Base-by-base conservation (phyloP, 306 rosid genomes). In the Sesbania bispinosa region DNA sequence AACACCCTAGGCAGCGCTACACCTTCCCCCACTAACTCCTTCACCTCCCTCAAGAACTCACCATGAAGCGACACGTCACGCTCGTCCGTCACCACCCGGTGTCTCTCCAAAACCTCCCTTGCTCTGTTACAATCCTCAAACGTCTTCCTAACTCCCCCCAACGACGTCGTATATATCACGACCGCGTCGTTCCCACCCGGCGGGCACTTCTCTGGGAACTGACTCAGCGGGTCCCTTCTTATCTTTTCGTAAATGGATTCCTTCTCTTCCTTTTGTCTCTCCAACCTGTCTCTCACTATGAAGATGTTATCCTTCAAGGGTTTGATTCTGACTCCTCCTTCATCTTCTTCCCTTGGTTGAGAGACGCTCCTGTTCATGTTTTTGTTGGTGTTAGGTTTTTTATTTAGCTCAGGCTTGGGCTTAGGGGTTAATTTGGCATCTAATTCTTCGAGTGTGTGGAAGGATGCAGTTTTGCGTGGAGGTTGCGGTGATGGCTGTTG, bases 101-200 rank as follows among this genome's bases (percentile, higher is more conserved):
- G 93, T 18, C 57, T 47, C 30, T 93, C 97, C 66, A 93, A 46
- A 4, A 93, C 33, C 8, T 87, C 68, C 26, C 85, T 79, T 55
- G 85, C 97, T 2, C 69, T 55, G 59, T 78, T 83, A 42, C 98
- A 93, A 0, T 90, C 96, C 76, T 90, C 97, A 45, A 63, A 82
- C 15, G 98, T 93, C 69, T 85, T 83, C 29, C 98, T 63, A 1
- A 93, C 89, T 2, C 98, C 98, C 0, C 94, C 65, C 66, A 93
- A 58, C 69, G 98, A 90, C 80, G 98, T 93, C 74, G 98, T 93
- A 76, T 90, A 93, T 6, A 93, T 71, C 50, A 93, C 98, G 71
- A 90, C 92, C 6, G 77, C 19, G 4, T 90, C 90, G 0, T 24
- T 71, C 0, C 96, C 97, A 0, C 92, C 90, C 0, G 92, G 94